Conservation (phyloP, 352 stramenopile species). For the Globisporangium carolinianum region DNA sequence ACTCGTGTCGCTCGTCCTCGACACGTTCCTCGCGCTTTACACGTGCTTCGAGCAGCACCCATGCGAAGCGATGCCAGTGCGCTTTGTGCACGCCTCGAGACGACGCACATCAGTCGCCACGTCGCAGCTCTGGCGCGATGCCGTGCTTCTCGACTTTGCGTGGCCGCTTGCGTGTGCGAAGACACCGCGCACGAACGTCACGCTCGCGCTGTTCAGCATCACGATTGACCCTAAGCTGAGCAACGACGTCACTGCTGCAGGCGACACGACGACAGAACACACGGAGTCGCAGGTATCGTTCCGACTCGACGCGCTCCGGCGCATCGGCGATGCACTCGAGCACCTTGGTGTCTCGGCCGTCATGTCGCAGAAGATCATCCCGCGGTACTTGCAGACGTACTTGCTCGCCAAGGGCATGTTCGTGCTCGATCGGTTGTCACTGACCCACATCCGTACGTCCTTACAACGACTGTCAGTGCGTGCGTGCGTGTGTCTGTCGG, state of each 20-base stretch:
- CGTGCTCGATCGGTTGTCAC: slow-evolving; percentile 38
- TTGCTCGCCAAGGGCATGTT: slow-evolving; percentile 32
- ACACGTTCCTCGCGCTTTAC: slow-evolving; percentile 39
- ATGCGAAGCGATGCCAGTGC: slow-evolving; percentile 35
- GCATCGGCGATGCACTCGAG: slow-evolving; percentile 26
- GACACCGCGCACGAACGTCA: slow-evolving; percentile 17
- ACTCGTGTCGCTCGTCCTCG: slow-evolving; percentile 31
- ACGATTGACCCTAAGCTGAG: slow-evolving; percentile 32
- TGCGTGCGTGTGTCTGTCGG: background rate
- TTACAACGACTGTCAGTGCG: background rate
- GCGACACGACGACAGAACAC: slow-evolving; percentile 2
- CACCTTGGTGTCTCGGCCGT: slow-evolving; percentile 29
- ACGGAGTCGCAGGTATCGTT: slow-evolving; percentile 7
- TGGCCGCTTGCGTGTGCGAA: slow-evolving; percentile 19
- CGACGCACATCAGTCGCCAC: slow-evolving; percentile 14
- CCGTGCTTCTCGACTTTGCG: slow-evolving; percentile 31
- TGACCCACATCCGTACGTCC: slow-evolving; percentile 43
- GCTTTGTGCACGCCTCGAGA: slow-evolving; percentile 26
- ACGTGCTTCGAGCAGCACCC: slow-evolving; percentile 27
- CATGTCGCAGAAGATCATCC: slow-evolving; percentile 52
- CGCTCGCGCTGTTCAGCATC: slow-evolving; percentile 49
- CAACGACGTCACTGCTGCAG: slow-evolving; percentile 4
- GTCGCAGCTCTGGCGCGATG: slow-evolving; percentile 36
- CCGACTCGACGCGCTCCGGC: slow-evolving; percentile 22
- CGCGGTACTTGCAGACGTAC: slow-evolving; percentile 34